Evolutionary conservation across 352 stramenopile genomes (phyloP).

Genomic region (Globisporangium perplexum): DNA sequence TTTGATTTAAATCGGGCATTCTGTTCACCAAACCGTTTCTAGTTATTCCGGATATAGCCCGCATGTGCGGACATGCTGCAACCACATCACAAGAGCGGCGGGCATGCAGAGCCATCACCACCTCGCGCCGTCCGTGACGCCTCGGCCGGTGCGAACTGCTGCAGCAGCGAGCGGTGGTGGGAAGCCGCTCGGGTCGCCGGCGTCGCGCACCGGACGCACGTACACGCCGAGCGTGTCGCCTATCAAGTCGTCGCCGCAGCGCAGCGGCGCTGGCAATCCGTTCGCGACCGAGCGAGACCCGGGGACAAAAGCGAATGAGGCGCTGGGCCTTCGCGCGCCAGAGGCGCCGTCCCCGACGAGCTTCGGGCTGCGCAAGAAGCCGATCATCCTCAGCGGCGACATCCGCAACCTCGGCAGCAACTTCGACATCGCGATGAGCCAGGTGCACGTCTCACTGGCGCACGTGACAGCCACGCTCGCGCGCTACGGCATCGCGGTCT

Average conservation of each 20-base stretch:
- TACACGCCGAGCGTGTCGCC: conserved; percentile 46
- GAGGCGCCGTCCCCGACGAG: conserved; percentile 9
- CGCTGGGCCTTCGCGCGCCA: conserved; percentile 16
- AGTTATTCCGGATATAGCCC: too few species aligned
- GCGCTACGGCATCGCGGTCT: conserved; percentile 37
- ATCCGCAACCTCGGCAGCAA: conserved; percentile 71
- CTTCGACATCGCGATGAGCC: conserved; percentile 49
- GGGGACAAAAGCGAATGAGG: conserved; percentile 8
- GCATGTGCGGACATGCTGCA: too few species aligned
- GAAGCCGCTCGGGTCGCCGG: conserved; percentile 9
- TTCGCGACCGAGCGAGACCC: conserved; percentile 9
- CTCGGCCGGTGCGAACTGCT: conserved; percentile 48
- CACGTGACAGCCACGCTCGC: conserved; percentile 49
- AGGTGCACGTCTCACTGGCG: conserved; percentile 26
- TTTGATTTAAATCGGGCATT: too few species aligned
- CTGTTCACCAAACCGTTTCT: too few species aligned
- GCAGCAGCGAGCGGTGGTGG: conserved; percentile 4
- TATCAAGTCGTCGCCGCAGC: conserved; percentile 24
- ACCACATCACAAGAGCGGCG: too few species aligned
- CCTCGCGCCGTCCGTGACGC: conserved; percentile 57
- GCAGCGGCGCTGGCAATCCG: conserved; percentile 2
- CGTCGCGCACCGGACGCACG: conserved; percentile 30
- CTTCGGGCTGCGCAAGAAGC: conserved; percentile 40
- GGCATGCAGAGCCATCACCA: conserved; percentile 22
- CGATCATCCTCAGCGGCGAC: conserved; percentile 55